phyloP scores from a whole-genome alignment of 2,329 filamentous ascomycete genomes.

The Aspergillus sergii region DNA sequence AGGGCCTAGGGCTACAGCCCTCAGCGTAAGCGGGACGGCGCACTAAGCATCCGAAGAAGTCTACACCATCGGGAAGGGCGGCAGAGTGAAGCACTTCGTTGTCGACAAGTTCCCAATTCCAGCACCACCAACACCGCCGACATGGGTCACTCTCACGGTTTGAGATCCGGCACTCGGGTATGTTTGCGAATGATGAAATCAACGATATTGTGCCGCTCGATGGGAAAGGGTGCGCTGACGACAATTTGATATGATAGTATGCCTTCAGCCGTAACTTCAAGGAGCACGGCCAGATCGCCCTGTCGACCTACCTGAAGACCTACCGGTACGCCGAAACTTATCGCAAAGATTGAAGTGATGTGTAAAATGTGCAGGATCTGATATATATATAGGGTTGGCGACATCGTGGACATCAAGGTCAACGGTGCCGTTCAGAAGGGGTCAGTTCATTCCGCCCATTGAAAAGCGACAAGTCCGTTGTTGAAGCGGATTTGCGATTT shows the following conservation, averaged over 20 bases:
- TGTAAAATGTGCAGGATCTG: slow-evolving; percentile 42
- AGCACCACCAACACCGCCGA: slow-evolving; percentile 58
- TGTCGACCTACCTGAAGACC: slow-evolving; percentile 91
- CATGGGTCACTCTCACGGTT: slow-evolving; percentile 87
- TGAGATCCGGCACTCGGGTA: slow-evolving; percentile 83
- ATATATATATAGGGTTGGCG: slow-evolving; percentile 75
- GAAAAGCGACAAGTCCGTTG: slow-evolving; percentile 11
- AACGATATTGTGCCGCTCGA: slow-evolving; percentile 8
- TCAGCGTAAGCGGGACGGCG: slow-evolving; percentile 15
- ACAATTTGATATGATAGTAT: slow-evolving; percentile 61
- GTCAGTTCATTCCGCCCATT: slow-evolving; percentile 58
- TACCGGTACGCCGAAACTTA: slow-evolving; percentile 69
- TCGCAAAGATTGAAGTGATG: slow-evolving; percentile 16
- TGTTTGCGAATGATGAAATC: slow-evolving; percentile 41
- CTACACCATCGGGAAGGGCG: slow-evolving; percentile 27
- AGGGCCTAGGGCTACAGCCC: slow-evolving; percentile 20
- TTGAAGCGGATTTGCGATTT: slow-evolving; percentile 11
- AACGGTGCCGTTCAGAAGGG: slow-evolving; percentile 99
- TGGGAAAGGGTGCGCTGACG: slow-evolving; percentile 29
- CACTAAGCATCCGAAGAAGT: slow-evolving; percentile 31
- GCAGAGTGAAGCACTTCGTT: slow-evolving; percentile 33
- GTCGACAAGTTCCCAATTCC: slow-evolving; percentile 43
- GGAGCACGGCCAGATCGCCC: slow-evolving; percentile 89
- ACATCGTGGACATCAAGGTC: slow-evolving; percentile 98
- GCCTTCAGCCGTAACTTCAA: slow-evolving; percentile 94